Base-by-base conservation (phyloP, 1,284 basidiomycete species). In the Athelia psychrophila region DNA sequence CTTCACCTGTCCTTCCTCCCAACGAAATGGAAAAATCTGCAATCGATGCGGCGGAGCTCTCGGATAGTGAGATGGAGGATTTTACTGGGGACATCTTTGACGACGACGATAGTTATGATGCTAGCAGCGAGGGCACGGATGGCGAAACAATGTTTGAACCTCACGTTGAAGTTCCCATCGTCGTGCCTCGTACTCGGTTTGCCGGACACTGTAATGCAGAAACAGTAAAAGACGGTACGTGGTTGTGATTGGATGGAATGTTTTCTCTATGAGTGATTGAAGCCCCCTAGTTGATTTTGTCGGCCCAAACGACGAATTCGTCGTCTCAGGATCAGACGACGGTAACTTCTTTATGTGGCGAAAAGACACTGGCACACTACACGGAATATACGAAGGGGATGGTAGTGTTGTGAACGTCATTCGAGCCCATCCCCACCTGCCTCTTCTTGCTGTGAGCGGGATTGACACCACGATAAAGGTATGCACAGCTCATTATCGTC, bases 381-480 rank as follows among this genome's bases (percentile, higher is more conserved):
- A 83, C 53, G 90, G 88, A 15, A 86, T 97, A 51, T 86, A 90
- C 61, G 86, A 93, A 72, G 93, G 92, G 35, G 94, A 96, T 60
- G 76, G 78, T 3, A 79, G 72, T 51, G 83, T 95, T 9, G 93
- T 96, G 42, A 98, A 97, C 64, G 85, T 90, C 52, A 83, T 97
- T 55, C 91, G 94, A 65, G 84, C 84, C 2, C 93, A 97, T 62
- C 95, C 95, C 0, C 73, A 78, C 64, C 74, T 78, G 54, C 94
- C 95, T 0, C 69, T 97, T 23, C 68, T 95, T 24, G 93, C 93
- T 1, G 85, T 91, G 35, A 92, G 88, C 62, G 94, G 95, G 1
- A 96, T 98, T 54, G 95, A 97, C 66, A 76, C 80, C 6, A 93
- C 91, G 1, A 80, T 96, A 55, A 97, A 97, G 78, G 89, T 89